Evolutionary conservation across 306 rosid species (phyloP), one percentile per base, ranked within the genome.

Genomic region (Vigna radiata): DNA sequence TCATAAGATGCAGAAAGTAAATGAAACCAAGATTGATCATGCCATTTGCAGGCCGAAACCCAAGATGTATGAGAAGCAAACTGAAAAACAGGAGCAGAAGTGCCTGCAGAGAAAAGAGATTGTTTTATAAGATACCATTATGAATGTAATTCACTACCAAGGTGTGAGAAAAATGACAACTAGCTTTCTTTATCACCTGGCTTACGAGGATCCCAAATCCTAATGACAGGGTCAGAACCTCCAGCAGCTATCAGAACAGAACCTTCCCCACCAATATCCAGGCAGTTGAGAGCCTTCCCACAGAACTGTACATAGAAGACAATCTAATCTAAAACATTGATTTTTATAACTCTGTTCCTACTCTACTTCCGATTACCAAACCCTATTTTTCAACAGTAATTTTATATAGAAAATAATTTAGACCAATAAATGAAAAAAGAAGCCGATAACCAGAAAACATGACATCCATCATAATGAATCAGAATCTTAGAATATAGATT

Each of bases 161-260:
- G 11, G 69, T 17, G 6, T 50, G 44, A 68, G 52, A 59, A 73
- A 41, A 79, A 82, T 37, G 3, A 49, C 21, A 67, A 6, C 65
- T 73, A 58, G 72, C 33, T 58, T 70, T 50, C 19, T 53, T 76
- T 44, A 73, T 66, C 77, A 92, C 99, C 97, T 89, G 97, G 97
- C 61, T 87, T 95, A 56, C 97, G 97, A 72, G 99, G 99, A 88
- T 95, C 98, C 99, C 99, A 95, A 86, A 95, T 80, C 86, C 97
- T 86, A 79, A 95, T 52, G 73, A 90, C 70, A 33, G 96, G 88
- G 53, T 95, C 99, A 46, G 97, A 92, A 80, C 94, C 97, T 77
- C 94, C 98, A 53, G 88, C 96, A 61, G 90, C 96, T 37, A 95
- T 86, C 55, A 95, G 78, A 65, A 93, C 70, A 70, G 92, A 90